Conservation (phyloP, 257 asterid genomes). For the Schizonepeta tenuifolia region DNA sequence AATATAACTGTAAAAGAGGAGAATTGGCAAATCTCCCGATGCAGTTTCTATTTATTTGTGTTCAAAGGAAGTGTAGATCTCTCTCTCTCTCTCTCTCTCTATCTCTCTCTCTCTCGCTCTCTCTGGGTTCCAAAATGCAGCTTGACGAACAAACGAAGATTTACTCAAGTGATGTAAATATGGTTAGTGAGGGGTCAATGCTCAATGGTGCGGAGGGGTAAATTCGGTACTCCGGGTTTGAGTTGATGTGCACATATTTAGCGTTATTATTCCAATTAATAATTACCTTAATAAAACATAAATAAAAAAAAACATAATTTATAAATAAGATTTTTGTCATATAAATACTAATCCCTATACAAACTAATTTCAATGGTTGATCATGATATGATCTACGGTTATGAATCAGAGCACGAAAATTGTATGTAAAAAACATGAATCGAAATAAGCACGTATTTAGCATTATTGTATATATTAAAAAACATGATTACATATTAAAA, state of each 20-base stretch:
- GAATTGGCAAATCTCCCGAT: conserved; percentile 38
- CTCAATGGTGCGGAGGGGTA: conserved; percentile 21
- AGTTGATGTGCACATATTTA: neutral
- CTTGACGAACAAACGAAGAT: conserved; percentile 32
- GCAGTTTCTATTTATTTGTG: conserved; percentile 26
- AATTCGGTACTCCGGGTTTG: neutral
- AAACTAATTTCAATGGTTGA: too few relatives aligned
- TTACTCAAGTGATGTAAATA: conserved; percentile 19
- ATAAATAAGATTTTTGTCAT: too few relatives aligned
- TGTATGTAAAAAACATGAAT: too few relatives aligned
- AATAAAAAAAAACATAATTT: too few relatives aligned
- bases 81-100: neutral
- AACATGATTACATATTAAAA: too few relatives aligned
- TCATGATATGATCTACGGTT: too few relatives aligned
- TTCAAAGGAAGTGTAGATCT: conserved; percentile 38
- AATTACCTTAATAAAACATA: neutral
- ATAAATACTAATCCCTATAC: too few relatives aligned
- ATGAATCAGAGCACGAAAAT: too few relatives aligned
- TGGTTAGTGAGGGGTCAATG: conserved; percentile 21
- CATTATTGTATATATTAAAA: too few relatives aligned
- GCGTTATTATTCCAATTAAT: neutral
- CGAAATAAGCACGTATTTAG: too few relatives aligned
- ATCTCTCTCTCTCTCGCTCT: conserved; percentile 17
- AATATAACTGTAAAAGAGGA: neutral
- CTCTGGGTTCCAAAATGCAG: conserved; percentile 17